Percentiles rank a stretch among this genome's conserved stretches.
Evolutionary conservation across 257 asterid genomes (phyloP).

Genomic region (Verbascum thapsus): DNA sequence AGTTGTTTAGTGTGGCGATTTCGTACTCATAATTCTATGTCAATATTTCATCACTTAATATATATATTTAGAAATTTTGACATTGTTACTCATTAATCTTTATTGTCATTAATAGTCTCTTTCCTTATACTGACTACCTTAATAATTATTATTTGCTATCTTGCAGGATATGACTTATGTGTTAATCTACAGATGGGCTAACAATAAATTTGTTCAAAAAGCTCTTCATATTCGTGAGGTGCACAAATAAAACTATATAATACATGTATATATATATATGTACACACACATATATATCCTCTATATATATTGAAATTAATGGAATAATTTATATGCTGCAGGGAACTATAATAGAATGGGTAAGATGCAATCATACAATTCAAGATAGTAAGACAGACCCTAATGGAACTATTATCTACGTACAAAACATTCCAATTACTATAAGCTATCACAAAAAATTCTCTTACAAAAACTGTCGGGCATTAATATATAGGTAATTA

Average conservation of each 20-base stretch:
- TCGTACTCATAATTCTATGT: no score
- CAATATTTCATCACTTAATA: no score
- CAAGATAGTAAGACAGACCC: not conserved
- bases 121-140: no score
- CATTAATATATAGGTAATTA: conserved; percentile 24
- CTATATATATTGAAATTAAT: no score
- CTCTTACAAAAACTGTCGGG: conserved; percentile 9
- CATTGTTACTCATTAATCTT: no score
- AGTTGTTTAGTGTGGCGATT: no score
- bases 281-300: not conserved
- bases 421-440: not conserved
- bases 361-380: conserved; percentile 14
- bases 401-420: not conserved
- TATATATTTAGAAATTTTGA: no score
- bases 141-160: not conserved
- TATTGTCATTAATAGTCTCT: no score
- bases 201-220: conserved; percentile 22
- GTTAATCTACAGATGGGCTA: conserved; percentile 18
- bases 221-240: conserved; percentile 33
- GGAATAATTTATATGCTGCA: not conserved
- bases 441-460: conserved; percentile 20
- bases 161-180: not conserved
- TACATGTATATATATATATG: not conserved
- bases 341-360: conserved; percentile 33
- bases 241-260: not conserved